These are phyloP conservation scores for Solanum microdontum DNA, from an alignment of 257 asterid genomes.

Conservation along the genomic window DNA sequence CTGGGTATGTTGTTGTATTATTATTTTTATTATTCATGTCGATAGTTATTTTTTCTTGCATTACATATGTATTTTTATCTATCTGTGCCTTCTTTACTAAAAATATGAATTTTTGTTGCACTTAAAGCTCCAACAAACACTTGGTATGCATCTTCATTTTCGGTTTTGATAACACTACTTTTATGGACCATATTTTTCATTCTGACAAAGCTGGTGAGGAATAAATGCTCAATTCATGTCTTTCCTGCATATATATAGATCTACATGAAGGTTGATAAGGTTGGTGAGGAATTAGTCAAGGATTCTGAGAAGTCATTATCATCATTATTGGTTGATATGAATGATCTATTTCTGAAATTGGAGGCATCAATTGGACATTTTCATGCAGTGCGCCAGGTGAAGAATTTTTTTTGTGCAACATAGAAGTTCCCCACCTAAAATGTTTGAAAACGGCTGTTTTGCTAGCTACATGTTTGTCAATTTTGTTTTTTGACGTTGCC, in stretches of 20 bases:
- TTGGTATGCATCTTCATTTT: not conserved
- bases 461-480: not conserved
- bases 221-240: not conserved
- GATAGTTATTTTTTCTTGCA: not conserved
- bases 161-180: not conserved
- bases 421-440: not conserved
- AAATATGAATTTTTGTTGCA: not conserved
- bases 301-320: constrained; percentile 61
- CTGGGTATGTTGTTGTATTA: not conserved
- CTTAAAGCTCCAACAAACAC: not conserved
- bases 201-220: not conserved
- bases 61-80: not conserved
- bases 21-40: not conserved
- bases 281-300: constrained; percentile 67
- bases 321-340: constrained; percentile 51
- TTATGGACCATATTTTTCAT: not conserved
- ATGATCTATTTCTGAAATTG: constrained; percentile 59
- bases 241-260: constrained; percentile 28
- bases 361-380: constrained; percentile 90
- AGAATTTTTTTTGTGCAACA: not conserved
- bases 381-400: constrained; percentile 77
- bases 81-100: not conserved
- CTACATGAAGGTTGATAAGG: constrained; percentile 68
- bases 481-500: not conserved
- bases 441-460: not conserved